phyloP scores from a whole-genome alignment of 257 asterid species.

The Primulina tabacum region DNA sequence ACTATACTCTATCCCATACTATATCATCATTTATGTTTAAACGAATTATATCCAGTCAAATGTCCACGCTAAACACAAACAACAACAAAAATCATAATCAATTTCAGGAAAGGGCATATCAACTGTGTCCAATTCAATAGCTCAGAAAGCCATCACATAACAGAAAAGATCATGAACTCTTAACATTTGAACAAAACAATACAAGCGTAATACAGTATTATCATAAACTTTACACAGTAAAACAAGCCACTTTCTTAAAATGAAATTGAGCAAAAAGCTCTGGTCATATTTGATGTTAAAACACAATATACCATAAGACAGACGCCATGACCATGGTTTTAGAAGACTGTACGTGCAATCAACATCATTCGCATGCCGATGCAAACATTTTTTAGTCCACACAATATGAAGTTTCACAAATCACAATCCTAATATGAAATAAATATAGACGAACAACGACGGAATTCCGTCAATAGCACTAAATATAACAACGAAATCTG shows the following conservation, averaged over 20 bases:
- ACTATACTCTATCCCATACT: too few relatives aligned
- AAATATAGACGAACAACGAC: neutral
- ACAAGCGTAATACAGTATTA: neutral
- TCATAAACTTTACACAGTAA: slow-evolving; percentile 3
- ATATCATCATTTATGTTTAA: too few relatives aligned
- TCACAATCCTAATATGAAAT: neutral
- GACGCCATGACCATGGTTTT: neutral
- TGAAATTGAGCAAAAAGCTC: slow-evolving; percentile 13
- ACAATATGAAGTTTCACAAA: neutral
- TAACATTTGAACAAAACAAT: slow-evolving; percentile 1
- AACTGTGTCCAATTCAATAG: neutral
- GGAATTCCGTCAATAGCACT: slow-evolving; percentile 2
- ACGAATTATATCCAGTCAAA: too few relatives aligned
- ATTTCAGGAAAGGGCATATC: too few relatives aligned
- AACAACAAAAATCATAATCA: too few relatives aligned
- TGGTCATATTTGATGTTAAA: neutral
- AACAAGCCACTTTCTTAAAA: slow-evolving; percentile 4
- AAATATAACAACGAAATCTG: neutral
- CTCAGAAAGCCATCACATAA: slow-evolving; percentile 3
- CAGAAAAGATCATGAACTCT: neutral
- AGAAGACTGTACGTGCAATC: neutral
- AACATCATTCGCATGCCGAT: neutral
- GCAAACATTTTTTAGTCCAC: neutral
- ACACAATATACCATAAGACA: neutral
- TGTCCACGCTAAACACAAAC: too few relatives aligned